Percentiles rank a stretch among this genome's conserved stretches.
phyloP scores from a whole-genome alignment of 2,329 filamentous ascomycete species.

The Rutstroemia sp. region DNA sequence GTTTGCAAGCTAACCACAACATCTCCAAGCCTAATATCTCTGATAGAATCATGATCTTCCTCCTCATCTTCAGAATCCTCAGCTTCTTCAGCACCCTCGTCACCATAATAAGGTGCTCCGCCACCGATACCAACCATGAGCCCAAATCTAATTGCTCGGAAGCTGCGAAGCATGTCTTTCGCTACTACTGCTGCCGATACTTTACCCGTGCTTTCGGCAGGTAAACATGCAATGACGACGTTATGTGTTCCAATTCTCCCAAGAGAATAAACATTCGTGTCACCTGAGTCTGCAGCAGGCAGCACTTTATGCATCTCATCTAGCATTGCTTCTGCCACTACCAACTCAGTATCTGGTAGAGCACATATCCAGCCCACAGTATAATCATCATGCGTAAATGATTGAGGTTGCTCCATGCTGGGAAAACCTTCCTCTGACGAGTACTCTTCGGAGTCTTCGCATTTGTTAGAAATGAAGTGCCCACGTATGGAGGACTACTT shows the following conservation, averaged over 20 bases:
- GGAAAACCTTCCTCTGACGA: too few species aligned
- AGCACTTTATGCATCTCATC: conserved; percentile 16
- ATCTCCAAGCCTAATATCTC: conserved; percentile 16
- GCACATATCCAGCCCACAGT: conserved; percentile 21
- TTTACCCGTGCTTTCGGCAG: conserved; percentile 21
- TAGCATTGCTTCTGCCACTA: conserved; percentile 14
- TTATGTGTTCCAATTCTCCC: conserved; percentile 16
- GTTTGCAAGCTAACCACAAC: conserved; percentile 12
- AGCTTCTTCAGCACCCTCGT: conserved; percentile 8
- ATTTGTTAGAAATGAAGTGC: too few species aligned
- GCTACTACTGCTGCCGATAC: conserved; percentile 30
- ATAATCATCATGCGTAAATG: conserved; percentile 4
- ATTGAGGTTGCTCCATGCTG: not conserved
- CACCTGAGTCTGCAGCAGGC: conserved; percentile 6
- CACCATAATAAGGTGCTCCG: conserved; percentile 17
- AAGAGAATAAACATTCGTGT: conserved; percentile 15
- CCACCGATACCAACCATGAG: conserved; percentile 39
- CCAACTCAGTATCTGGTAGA: conserved; percentile 14
- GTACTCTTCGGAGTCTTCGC: too few species aligned
- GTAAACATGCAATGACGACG: conserved; percentile 18
- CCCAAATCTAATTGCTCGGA: conserved; percentile 31
- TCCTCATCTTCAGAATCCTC: not conserved
- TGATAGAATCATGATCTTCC: not conserved
- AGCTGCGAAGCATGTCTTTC: conserved; percentile 21
- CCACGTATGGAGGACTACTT: too few species aligned